Evolutionary conservation across 768 basidiomycete species (phyloP).

Genomic region (Glaciozyma antarctica): DNA sequence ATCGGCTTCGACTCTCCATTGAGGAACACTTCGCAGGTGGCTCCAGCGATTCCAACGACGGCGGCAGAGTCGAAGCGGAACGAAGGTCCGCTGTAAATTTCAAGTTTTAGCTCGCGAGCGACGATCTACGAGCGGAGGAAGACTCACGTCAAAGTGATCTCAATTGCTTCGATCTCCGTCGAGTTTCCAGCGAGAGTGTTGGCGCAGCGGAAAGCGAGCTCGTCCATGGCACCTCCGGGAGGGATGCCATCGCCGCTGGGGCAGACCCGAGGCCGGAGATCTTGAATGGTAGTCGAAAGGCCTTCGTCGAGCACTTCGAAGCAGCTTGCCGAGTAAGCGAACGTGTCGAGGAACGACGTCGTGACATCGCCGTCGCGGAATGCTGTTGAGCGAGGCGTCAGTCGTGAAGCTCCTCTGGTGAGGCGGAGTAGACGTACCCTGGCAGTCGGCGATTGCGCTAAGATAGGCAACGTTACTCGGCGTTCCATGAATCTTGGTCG

Average conservation of each 20-base stretch:
- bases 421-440: conserved; percentile 31
- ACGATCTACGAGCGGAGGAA: conserved; percentile 24
- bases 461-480: conserved; percentile 55
- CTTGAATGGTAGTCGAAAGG: conserved; percentile 53
- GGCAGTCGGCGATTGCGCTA: conserved; percentile 43
- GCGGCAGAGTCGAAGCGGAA: conserved; percentile 49
- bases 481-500: conserved; percentile 49
- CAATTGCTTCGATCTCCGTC: conserved; percentile 49
- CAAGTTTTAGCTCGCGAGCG: conserved; percentile 24
- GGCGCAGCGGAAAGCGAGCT: conserved; percentile 49
- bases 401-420: not conserved
- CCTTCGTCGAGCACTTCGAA: conserved; percentile 52
- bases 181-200: conserved; percentile 53
- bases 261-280: conserved; percentile 47
- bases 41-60: conserved; percentile 53
- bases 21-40: conserved; percentile 43
- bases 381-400: conserved; percentile 3
- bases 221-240: conserved; percentile 57
- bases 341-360: conserved; percentile 48
- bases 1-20: conserved; percentile 42
- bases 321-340: conserved; percentile 44
- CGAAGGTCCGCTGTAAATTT: conserved; percentile 43
- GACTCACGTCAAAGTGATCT: conserved; percentile 41
- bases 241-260: conserved; percentile 51
- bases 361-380: conserved; percentile 47